A percentile compares a stretch with the other conserved stretches of the same genome.
Evolutionary conservation across 2,329 filamentous ascomycete genomes (phyloP).

Genomic region (Aspergillus chevalieri): DNA sequence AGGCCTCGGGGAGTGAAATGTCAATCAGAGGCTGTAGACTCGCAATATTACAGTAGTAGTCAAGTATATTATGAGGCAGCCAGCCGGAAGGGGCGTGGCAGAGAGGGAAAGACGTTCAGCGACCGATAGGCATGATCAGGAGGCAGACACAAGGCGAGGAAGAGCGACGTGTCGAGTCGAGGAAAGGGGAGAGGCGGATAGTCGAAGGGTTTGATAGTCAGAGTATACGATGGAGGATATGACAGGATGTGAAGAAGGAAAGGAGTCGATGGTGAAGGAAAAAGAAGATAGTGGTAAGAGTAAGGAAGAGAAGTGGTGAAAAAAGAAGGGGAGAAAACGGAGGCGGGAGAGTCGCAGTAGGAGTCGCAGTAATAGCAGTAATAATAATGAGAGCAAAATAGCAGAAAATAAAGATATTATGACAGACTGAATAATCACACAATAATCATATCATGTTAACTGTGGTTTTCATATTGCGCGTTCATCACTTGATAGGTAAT

Average conservation of each 20-base stretch:
- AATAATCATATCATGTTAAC: too few species aligned
- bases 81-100: constrained; percentile 20
- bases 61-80: constrained; percentile 6
- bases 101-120: constrained; percentile 10
- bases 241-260: constrained; percentile 1
- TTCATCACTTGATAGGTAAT: too few species aligned
- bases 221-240: too few species aligned
- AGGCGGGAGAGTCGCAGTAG: background rate
- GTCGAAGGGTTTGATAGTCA: constrained; percentile 2
- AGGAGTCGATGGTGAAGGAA: constrained; percentile 2
- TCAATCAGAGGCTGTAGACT: too few species aligned
- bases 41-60: too few species aligned
- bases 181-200: constrained; percentile 9
- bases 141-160: constrained; percentile 4
- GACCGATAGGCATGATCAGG: constrained; percentile 21
- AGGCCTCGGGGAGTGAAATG: too few species aligned
- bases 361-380: too few species aligned
- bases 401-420: too few species aligned
- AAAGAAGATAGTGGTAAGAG: constrained; percentile 3
- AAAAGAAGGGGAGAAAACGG: constrained; percentile 4
- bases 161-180: constrained; percentile 7
- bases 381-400: too few species aligned
- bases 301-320: constrained; percentile 4
- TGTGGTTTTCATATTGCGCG: too few species aligned
- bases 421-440: too few species aligned